Base-by-base conservation (phyloP, 176 grass and related monocot species). In the Carex pumila region DNA sequence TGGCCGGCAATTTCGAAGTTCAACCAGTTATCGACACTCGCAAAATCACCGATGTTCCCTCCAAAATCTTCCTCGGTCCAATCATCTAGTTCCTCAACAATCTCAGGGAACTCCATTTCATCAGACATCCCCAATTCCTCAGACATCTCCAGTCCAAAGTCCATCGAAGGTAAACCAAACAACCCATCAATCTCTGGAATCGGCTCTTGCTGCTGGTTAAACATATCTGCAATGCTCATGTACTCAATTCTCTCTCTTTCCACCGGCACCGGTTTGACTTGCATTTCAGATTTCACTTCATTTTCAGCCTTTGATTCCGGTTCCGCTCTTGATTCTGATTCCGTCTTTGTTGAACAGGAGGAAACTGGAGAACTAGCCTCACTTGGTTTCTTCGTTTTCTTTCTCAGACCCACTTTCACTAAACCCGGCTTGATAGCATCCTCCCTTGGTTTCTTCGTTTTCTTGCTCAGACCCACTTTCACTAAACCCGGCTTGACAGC, bases 171-270 rank as follows among this genome's bases (percentile, higher is more conserved):
- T 19, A 29, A 50, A 37, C 17, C 17, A 22, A 41, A 81, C 58
- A 62, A 25, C 77, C 18, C 29, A 0, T 22, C 79, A 11, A 81
- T 34, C 5, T 47, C 57, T 3, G 80, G 80, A 22, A 83, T 66
- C 3, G 80, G 41, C 12, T 30, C 21, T 0, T 15, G 61, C 14
- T 32, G 32, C 39, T 53, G 36, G 19, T 22, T 21, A 4, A 49
- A 54, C 60, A 83, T 77, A 39, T 83, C 80, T 17, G 80, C 80
- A 65, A 83, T 67, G 62, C 80, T 83, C 57, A 66, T 64, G 62
- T 12, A 65, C 61, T 67, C 61, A 3, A 64, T 47, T 64, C 7
- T 43, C 2, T 43, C 19, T 45, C 62, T 43, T 63, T 81, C 57
- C 61, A 15, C 41, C 6, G 1, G 8, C 17, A 30, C 41, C 12